phyloP scores from a whole-genome alignment of 176 grass and related monocot species.

The Thinopyrum elongatum region DNA sequence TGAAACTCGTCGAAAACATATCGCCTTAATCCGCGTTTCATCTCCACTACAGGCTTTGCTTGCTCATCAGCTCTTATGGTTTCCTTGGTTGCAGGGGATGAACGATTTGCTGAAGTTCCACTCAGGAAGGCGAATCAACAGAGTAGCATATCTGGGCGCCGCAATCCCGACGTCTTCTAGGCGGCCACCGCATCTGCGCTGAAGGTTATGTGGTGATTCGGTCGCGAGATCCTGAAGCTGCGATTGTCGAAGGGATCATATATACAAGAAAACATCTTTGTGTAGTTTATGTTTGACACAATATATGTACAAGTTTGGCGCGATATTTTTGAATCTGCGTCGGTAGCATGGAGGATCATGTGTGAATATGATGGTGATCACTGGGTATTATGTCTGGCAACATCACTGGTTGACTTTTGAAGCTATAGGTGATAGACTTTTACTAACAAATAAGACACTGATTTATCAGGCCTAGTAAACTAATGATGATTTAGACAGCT shows the following conservation, averaged over 20 bases:
- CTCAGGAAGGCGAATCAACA: constrained; percentile 4
- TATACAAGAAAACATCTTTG: neutral
- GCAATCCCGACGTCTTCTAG: constrained; percentile 47
- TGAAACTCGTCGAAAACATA: neutral
- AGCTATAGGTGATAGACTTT: too few relatives aligned
- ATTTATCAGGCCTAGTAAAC: too few relatives aligned
- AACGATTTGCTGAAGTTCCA: constrained; percentile 27
- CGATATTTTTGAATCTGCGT: too few relatives aligned
- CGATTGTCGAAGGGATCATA: neutral
- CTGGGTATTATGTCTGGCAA: too few relatives aligned
- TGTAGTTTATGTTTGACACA: neutral
- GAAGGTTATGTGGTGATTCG: neutral
- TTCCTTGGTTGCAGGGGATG: constrained; percentile 13
- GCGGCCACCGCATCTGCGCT: neutral
- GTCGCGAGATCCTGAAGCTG: neutral
- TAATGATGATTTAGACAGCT: too few relatives aligned
- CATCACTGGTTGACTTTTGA: too few relatives aligned
- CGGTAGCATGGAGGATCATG: too few relatives aligned
- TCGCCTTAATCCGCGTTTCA: neutral
- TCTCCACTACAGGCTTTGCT: neutral
- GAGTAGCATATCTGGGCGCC: neutral
- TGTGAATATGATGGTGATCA: too few relatives aligned
- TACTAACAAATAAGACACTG: too few relatives aligned
- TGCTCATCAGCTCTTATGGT: neutral
- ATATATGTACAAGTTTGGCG: too few relatives aligned